Percentiles rank a stretch among this genome's conserved stretches.
These are phyloP conservation scores for Alternaria consortialis DNA, from an alignment of 2,329 filamentous ascomycete genomes.

Conservation along the genomic window DNA sequence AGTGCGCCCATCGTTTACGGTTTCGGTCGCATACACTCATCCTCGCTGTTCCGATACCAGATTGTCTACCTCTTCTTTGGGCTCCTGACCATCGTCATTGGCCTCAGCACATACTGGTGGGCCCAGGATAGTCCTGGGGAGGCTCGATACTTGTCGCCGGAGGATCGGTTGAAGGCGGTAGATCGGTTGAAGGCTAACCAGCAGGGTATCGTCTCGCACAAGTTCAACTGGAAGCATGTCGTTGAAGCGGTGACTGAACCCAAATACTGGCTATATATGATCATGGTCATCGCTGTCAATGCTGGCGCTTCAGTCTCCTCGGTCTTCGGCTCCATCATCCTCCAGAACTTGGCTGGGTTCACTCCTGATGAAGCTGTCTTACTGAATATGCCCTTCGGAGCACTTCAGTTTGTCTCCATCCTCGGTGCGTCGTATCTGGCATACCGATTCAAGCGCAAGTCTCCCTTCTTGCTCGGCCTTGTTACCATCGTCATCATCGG, in stretches of 20 bases:
- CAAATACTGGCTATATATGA: slow-evolving; percentile 60
- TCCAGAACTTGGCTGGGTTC: slow-evolving; percentile 66
- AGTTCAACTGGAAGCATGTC: slow-evolving; percentile 73
- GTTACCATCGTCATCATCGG: slow-evolving; percentile 68
- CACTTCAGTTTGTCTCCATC: slow-evolving; percentile 32
- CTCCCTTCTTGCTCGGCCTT: slow-evolving; percentile 55
- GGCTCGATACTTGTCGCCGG: slow-evolving; percentile 66
- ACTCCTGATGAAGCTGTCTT: slow-evolving; percentile 67
- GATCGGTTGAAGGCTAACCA: slow-evolving; percentile 77
- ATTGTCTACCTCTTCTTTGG: slow-evolving; percentile 60
- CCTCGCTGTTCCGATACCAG: slow-evolving; percentile 69
- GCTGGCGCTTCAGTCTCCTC: slow-evolving; percentile 61
- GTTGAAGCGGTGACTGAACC: slow-evolving; percentile 64
- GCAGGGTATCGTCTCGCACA: slow-evolving; percentile 74
- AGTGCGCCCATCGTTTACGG: slow-evolving; percentile 69
- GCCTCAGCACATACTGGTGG: slow-evolving; percentile 53
- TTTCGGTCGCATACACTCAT: slow-evolving; percentile 64
- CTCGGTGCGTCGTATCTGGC: slow-evolving; percentile 62
- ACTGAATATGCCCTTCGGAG: slow-evolving; percentile 62
- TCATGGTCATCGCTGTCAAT: slow-evolving; percentile 35
- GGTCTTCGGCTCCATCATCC: slow-evolving; percentile 68
- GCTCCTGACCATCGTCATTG: slow-evolving; percentile 51
- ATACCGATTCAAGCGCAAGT: slow-evolving; percentile 67
- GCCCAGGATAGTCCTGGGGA: slow-evolving; percentile 67
- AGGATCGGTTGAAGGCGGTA: slow-evolving; percentile 73